phyloP scores from a whole-genome alignment of 2,329 filamentous ascomycete genomes.

The Phaeosphaeria sp. region DNA sequence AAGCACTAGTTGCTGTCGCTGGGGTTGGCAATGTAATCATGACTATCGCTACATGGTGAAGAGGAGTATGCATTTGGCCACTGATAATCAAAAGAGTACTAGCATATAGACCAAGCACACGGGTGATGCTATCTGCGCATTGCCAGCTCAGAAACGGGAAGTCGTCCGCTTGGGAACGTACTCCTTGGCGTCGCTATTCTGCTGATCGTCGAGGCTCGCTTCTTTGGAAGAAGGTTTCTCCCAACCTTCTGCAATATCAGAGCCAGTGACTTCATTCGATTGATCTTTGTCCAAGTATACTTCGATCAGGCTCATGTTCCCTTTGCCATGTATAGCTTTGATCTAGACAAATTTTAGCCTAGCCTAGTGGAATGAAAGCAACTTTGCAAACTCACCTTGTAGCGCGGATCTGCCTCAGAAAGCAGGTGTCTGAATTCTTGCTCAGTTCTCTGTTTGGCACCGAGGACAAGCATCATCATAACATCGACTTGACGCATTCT shows the following conservation, averaged over 20 bases:
- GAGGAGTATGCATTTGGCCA: background rate
- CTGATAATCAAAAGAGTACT: background rate
- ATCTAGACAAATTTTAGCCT: slow-evolving; percentile 11
- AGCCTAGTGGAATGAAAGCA: background rate
- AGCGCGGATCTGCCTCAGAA: slow-evolving; percentile 16
- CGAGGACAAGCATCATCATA: slow-evolving; percentile 32
- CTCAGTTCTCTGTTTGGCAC: slow-evolving; percentile 30
- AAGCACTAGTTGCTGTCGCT: background rate
- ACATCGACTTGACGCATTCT: slow-evolving; percentile 40
- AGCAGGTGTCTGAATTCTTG: slow-evolving; percentile 15
- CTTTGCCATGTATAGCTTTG: slow-evolving; percentile 18
- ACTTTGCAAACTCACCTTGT: slow-evolving; percentile 8
- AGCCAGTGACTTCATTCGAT: background rate
- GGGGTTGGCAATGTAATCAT: background rate
- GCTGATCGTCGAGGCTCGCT: background rate
- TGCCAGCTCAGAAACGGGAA: slow-evolving; percentile 8
- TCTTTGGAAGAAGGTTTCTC: background rate
- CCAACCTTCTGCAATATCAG: background rate
- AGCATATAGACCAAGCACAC: background rate
- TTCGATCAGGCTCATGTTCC: slow-evolving; percentile 25
- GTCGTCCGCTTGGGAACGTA: slow-evolving; percentile 11
- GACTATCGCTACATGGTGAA: background rate
- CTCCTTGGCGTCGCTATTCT: background rate
- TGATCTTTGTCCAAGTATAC: slow-evolving; percentile 12
- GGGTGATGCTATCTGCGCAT: background rate